Evolutionary conservation across 2,329 filamentous ascomycete species (phyloP).

Genomic region (Zymoseptoria ardabiliae): DNA sequence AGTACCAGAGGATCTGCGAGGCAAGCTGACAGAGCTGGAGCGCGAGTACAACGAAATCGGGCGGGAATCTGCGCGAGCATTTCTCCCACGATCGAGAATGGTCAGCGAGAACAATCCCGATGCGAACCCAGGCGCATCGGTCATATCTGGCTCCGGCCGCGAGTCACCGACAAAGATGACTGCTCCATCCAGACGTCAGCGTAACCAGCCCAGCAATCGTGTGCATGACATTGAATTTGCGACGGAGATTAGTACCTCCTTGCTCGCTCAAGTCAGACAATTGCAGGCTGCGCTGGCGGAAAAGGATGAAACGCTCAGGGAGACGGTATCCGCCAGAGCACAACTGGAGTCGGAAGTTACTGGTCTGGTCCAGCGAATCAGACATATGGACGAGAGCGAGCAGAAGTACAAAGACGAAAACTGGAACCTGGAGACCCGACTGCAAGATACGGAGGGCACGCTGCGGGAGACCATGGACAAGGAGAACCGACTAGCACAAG

Average conservation of each 20-base stretch:
- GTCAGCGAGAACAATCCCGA: constrained; percentile 16
- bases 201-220: constrained; percentile 81
- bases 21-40: constrained; percentile 79
- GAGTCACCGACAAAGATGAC: constrained; percentile 83
- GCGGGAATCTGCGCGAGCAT: constrained; percentile 78
- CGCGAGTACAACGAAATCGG: constrained; percentile 93
- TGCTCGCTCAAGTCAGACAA: constrained; percentile 89
- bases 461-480: constrained; percentile 72
- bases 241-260: constrained; percentile 92
- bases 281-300: constrained; percentile 78
- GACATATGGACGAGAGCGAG: constrained; percentile 83
- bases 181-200: constrained; percentile 70
- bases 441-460: constrained; percentile 71
- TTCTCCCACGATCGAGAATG: constrained; percentile 63
- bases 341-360: constrained; percentile 77
- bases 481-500: constrained; percentile 72
- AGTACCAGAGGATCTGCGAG: constrained; percentile 72
- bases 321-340: constrained; percentile 65
- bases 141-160: constrained; percentile 74
- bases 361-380: constrained; percentile 69
- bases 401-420: constrained; percentile 97
- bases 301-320: constrained; percentile 77
- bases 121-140: constrained; percentile 27
- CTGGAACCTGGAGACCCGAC: constrained; percentile 89
- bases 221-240: constrained; percentile 97